These are phyloP conservation scores for Giardia duodenalis DNA, from an alignment of 208 protist genomes.

Conservation along the genomic window DNA sequence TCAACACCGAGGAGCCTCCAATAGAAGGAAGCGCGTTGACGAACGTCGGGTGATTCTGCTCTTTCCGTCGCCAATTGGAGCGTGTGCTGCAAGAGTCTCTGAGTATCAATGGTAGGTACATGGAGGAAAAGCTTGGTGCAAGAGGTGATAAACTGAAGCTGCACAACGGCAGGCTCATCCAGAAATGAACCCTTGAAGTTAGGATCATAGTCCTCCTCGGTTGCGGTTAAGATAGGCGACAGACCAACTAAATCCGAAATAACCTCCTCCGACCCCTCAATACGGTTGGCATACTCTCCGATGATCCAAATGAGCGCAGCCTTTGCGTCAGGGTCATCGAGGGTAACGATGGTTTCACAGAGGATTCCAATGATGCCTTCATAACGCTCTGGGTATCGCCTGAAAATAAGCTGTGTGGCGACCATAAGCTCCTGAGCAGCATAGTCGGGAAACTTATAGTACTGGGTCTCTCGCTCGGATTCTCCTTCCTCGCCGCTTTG, in stretches of 20 bases:
- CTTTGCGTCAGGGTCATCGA: slow-evolving; percentile 41
- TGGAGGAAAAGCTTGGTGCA: slow-evolving; percentile 35
- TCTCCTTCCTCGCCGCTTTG: neutral
- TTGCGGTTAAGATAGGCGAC: neutral
- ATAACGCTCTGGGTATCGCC: slow-evolving; percentile 39
- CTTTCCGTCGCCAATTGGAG: slow-evolving; percentile 28
- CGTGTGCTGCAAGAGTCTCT: slow-evolving; percentile 26
- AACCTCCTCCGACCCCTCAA: slow-evolving; percentile 35
- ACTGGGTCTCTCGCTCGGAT: neutral
- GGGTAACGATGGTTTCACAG: neutral
- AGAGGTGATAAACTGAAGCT: slow-evolving; percentile 39
- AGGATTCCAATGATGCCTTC: slow-evolving; percentile 35
- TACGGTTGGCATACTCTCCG: slow-evolving; percentile 40
- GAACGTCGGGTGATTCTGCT: slow-evolving; percentile 26
- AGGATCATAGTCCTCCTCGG: neutral
- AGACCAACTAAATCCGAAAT: neutral
- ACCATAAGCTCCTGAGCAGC: slow-evolving; percentile 31
- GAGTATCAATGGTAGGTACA: neutral
- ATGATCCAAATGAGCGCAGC: slow-evolving; percentile 41
- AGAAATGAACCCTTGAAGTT: neutral
- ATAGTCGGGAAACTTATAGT: neutral
- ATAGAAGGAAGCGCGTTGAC: slow-evolving; percentile 40
- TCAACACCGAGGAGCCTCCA: slow-evolving; percentile 33
- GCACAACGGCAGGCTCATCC: slow-evolving; percentile 13
- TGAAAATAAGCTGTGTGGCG: slow-evolving; percentile 34